These are phyloP conservation scores for Malus hybrid DNA, from an alignment of 331 rosid genomes.

Conservation along the genomic window DNA sequence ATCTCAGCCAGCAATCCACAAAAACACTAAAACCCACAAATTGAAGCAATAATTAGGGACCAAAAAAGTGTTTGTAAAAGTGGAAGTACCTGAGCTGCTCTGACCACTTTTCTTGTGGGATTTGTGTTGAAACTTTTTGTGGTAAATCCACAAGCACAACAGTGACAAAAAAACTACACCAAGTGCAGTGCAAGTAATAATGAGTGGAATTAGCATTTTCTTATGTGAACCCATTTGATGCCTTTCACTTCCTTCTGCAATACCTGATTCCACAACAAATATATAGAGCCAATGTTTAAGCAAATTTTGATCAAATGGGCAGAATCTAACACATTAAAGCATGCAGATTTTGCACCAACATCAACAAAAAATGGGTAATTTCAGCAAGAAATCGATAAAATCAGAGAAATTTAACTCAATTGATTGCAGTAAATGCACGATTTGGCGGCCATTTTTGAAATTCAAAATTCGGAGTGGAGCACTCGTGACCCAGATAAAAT, in stretches of 20 bases:
- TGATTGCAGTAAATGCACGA: conserved; percentile 24
- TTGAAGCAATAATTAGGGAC: background rate
- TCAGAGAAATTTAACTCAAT: background rate
- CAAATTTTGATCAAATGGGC: background rate
- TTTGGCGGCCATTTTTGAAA: conserved; percentile 12
- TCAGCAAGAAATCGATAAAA: background rate
- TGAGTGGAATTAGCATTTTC: conserved; percentile 47
- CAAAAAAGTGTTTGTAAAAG: background rate
- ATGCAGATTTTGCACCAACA: background rate
- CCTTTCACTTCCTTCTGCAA: conserved; percentile 20
- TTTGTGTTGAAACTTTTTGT: conserved; percentile 26
- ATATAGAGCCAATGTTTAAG: background rate
- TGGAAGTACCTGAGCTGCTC: conserved; percentile 43
- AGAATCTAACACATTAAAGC: background rate
- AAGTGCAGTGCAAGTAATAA: conserved; percentile 28
- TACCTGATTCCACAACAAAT: conserved; percentile 19
- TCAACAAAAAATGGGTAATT: background rate
- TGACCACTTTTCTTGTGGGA: conserved; percentile 31
- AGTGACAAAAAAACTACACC: conserved; percentile 27
- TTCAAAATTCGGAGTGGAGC: conserved; percentile 25
- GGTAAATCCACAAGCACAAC: conserved; percentile 57
- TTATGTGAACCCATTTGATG: conserved; percentile 39
- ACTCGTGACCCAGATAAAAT: conserved; percentile 9
- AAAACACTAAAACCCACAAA: conserved; percentile 1
- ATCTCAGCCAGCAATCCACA: conserved; percentile 4